phyloP scores from a whole-genome alignment of 2,329 filamentous ascomycete species.

The Rasamsonia emersonii region DNA sequence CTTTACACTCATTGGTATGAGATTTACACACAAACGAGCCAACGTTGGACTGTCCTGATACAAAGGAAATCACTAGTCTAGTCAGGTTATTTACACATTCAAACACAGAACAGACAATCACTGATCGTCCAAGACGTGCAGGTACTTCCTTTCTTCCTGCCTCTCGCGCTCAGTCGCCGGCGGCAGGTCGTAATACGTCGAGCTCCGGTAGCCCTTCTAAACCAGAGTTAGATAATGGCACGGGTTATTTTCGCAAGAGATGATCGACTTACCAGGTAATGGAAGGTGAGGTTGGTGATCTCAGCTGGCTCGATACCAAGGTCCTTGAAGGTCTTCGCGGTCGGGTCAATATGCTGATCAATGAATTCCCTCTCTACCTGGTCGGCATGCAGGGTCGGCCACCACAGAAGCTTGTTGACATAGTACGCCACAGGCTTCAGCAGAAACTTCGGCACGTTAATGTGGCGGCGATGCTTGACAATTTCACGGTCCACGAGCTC shows the following conservation, averaged over 20 bases:
- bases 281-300: conserved; percentile 77
- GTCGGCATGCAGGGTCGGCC: conserved; percentile 72
- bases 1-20: too few relatives aligned
- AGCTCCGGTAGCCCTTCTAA: conserved; percentile 83
- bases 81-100: conserved; percentile 10
- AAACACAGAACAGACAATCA: conserved; percentile 34
- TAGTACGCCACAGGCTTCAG: conserved; percentile 66
- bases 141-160: conserved; percentile 89
- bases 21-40: too few relatives aligned
- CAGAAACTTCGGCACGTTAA: conserved; percentile 78
- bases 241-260: not conserved
- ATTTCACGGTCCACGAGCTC: conserved; percentile 88
- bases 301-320: conserved; percentile 84
- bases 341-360: conserved; percentile 82
- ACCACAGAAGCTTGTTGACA: conserved; percentile 81
- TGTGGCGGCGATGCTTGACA: conserved; percentile 75
- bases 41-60: too few relatives aligned
- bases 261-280: conserved; percentile 67
- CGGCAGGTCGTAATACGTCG: conserved; percentile 83
- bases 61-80: conserved; percentile 11
- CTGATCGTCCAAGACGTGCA: conserved; percentile 86
- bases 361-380: conserved; percentile 88
- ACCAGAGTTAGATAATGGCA: conserved; percentile 11
- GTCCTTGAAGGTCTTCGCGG: conserved; percentile 92
- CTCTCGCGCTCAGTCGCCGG: conserved; percentile 92